These are phyloP conservation scores for Fomes fomentarius DNA, from an alignment of 1,284 basidiomycete species.

Conservation along the genomic window DNA sequence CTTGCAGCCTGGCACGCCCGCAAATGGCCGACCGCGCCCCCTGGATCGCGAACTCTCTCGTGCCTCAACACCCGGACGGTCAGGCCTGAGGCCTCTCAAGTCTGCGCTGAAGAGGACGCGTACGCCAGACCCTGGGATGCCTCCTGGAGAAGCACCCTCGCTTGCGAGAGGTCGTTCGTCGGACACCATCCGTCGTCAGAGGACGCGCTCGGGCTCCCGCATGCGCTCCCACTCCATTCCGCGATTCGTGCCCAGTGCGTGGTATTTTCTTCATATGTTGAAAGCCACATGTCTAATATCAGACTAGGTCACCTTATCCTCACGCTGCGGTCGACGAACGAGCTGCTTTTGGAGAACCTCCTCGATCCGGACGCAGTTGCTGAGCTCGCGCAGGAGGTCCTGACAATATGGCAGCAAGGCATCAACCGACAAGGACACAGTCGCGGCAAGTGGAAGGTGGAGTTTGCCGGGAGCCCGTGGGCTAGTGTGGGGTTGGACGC, in stretches of 20 bases:
- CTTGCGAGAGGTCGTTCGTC: slow-evolving; percentile 24
- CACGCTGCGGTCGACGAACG: slow-evolving; percentile 39
- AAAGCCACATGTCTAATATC: background rate
- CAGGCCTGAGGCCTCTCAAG: slow-evolving; percentile 42
- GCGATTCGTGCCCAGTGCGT: slow-evolving; percentile 31
- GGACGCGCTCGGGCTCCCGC: slow-evolving; percentile 33
- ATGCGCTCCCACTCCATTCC: slow-evolving; percentile 30
- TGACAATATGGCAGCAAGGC: slow-evolving; percentile 52
- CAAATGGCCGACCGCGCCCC: slow-evolving; percentile 20
- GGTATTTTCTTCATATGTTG: background rate
- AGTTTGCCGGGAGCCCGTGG: slow-evolving; percentile 51
- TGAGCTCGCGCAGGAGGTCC: slow-evolving; percentile 43
- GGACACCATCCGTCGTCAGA: slow-evolving; percentile 26
- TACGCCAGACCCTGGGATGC: slow-evolving; percentile 23
- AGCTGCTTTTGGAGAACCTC: slow-evolving; percentile 45
- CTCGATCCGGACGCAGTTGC: slow-evolving; percentile 39
- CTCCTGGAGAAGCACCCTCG: slow-evolving; percentile 7
- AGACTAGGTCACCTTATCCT: slow-evolving; percentile 39
- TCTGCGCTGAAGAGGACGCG: slow-evolving; percentile 60
- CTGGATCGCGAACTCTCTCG: slow-evolving; percentile 26
- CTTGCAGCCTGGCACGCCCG: slow-evolving; percentile 18
- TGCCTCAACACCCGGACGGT: slow-evolving; percentile 21
- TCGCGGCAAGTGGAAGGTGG: slow-evolving; percentile 41
- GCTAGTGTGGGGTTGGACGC: slow-evolving; percentile 41
- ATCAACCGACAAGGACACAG: slow-evolving; percentile 33